Percentiles rank a stretch among this genome's conserved stretches.
Evolutionary conservation across 1,284 basidiomycete species (phyloP).

Genomic region (Ceratobasidium sp.): DNA sequence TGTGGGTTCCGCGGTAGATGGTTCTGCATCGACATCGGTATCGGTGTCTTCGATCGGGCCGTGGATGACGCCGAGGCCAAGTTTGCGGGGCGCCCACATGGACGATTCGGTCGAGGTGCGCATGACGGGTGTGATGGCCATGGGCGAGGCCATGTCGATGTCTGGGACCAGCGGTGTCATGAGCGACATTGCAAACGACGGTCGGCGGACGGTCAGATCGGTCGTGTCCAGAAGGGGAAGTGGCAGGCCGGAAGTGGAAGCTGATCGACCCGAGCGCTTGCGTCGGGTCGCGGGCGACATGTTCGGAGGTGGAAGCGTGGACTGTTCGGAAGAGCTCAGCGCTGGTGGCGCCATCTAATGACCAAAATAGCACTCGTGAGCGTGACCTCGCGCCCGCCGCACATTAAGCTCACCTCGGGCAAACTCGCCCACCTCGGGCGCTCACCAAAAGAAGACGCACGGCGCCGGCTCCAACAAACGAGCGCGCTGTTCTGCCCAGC

Average conservation of each 20-base stretch:
- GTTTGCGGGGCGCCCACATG: conserved; percentile 36
- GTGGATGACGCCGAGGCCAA: conserved; percentile 15
- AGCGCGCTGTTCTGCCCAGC: conserved; percentile 41
- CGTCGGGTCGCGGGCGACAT: conserved; percentile 8
- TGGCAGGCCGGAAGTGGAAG: conserved; percentile 31
- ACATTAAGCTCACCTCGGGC: conserved; percentile 22
- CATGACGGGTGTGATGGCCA: conserved; percentile 31
- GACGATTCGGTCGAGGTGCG: conserved; percentile 41
- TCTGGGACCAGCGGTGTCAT: conserved; percentile 37
- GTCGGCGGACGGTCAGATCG: conserved; percentile 29
- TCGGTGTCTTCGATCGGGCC: conserved; percentile 28
- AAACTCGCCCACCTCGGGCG: conserved; percentile 11
- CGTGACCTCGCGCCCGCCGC: background rate
- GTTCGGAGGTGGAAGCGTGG: conserved; percentile 2
- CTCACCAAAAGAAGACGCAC: conserved; percentile 43
- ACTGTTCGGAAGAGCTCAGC: background rate
- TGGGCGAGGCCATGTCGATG: conserved; percentile 36
- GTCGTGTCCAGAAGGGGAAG: conserved; percentile 24
- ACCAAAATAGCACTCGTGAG: background rate
- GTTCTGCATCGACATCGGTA: background rate
- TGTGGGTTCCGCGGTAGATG: background rate
- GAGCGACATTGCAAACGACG: conserved; percentile 27
- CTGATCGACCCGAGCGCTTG: conserved; percentile 31
- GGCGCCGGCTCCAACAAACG: conserved; percentile 43
- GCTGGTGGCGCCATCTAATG: background rate